Conservation (phyloP, 352 stramenopile genomes). For the Elongisporangium undulatum region DNA sequence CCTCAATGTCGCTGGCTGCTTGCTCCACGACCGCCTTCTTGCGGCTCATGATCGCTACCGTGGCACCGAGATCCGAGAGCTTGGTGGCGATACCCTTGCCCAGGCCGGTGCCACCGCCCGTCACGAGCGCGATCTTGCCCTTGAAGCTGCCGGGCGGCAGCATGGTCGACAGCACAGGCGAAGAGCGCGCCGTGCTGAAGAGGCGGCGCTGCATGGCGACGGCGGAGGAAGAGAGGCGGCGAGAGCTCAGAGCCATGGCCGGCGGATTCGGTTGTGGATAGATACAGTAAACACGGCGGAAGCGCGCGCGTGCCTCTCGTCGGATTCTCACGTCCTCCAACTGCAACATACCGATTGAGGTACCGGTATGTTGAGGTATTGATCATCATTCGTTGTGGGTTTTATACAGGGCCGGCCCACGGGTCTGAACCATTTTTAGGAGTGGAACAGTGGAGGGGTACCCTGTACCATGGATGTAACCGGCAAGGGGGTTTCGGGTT, state of each 20-base stretch:
- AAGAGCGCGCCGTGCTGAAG: constrained; percentile 10
- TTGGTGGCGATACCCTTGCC: constrained; percentile 94
- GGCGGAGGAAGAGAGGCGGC: background rate
- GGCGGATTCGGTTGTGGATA: background rate
- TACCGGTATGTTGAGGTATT: too few species aligned
- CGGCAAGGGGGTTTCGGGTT: background rate
- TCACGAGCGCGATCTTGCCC: constrained; percentile 90
- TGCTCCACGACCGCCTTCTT: constrained; percentile 90
- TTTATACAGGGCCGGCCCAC: too few species aligned
- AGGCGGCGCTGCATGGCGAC: background rate
- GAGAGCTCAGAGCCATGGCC: background rate
- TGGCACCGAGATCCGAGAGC: constrained; percentile 90
- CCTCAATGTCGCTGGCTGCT: constrained; percentile 68
- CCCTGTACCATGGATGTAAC: background rate
- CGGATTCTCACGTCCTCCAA: background rate
- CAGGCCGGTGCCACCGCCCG: constrained; percentile 93
- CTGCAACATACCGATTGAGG: background rate
- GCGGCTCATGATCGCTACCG: constrained; percentile 94
- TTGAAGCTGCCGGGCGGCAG: constrained; percentile 60
- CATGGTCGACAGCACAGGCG: constrained; percentile 52
- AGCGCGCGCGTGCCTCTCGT: background rate
- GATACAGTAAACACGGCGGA: too few species aligned
- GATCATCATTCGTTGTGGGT: too few species aligned
- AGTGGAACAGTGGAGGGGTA: background rate
- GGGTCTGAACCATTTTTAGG: too few species aligned